phyloP scores from a whole-genome alignment of 768 basidiomycete species.

The Boletus sp. region DNA sequence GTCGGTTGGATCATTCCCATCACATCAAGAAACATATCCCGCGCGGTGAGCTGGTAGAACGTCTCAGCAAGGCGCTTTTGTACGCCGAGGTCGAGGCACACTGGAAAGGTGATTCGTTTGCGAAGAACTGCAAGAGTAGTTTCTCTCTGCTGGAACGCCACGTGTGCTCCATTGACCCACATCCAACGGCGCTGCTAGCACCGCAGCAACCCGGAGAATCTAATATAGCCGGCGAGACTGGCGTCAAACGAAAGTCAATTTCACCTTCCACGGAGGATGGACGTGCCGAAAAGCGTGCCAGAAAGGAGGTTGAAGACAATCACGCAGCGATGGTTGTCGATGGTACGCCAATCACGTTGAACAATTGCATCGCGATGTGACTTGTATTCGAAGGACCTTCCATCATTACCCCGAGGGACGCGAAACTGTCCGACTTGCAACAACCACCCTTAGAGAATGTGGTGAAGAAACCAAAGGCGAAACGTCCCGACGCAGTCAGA shows the following conservation, averaged over 20 bases:
- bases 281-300: constrained; percentile 64
- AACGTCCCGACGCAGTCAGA: constrained; percentile 41
- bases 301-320: constrained; percentile 46
- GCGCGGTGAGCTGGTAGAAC: constrained; percentile 78
- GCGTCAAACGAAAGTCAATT: constrained; percentile 52
- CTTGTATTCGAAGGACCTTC: constrained; percentile 14
- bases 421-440: constrained; percentile 19
- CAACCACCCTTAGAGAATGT: constrained; percentile 17
- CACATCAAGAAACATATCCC: constrained; percentile 72
- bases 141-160: constrained; percentile 80
- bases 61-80: constrained; percentile 75
- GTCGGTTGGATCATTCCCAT: constrained; percentile 65
- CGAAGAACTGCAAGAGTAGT: constrained; percentile 61
- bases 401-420: constrained; percentile 16
- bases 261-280: constrained; percentile 44
- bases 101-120: constrained; percentile 63
- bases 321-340: constrained; percentile 41
- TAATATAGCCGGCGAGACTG: constrained; percentile 18
- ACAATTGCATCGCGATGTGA: constrained; percentile 27
- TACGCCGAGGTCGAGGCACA: constrained; percentile 84
- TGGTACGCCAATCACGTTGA: constrained; percentile 24
- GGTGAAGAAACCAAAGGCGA: constrained; percentile 36
- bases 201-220: constrained; percentile 20
- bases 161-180: constrained; percentile 57
- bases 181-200: constrained; percentile 17